Conservation (phyloP, 2,329 filamentous ascomycete genomes). For the Madurella mycetomatis region DNA sequence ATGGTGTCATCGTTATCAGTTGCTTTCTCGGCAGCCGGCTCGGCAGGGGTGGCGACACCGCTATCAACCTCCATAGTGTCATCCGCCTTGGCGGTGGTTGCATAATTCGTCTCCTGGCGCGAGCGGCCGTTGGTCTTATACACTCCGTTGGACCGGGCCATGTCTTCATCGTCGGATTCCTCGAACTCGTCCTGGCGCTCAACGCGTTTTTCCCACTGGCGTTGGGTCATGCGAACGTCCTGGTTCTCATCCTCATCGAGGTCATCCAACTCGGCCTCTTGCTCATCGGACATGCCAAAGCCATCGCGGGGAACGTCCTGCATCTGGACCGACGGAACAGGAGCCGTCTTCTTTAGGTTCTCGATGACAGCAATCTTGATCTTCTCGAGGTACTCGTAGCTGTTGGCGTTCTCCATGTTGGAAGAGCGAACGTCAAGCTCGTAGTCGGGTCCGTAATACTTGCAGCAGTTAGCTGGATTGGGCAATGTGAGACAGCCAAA, state of each 20-base stretch:
- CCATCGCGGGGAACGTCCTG: conserved; percentile 66
- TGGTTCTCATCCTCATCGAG: conserved; percentile 82
- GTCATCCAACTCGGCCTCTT: conserved; percentile 61
- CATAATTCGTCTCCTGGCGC: conserved; percentile 50
- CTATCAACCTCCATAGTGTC: conserved; percentile 27
- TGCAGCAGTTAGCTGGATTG: conserved; percentile 27
- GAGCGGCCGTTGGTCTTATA: conserved; percentile 44
- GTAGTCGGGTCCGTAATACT: conserved; percentile 91
- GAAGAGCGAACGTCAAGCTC: conserved; percentile 84
- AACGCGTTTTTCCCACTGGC: conserved; percentile 74
- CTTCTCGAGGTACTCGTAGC: conserved; percentile 73
- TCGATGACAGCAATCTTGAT: conserved; percentile 79
- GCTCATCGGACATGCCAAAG: conserved; percentile 61
- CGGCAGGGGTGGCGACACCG: conserved; percentile 20
- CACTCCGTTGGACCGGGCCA: conserved; percentile 67
- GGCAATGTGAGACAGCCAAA: background rate
- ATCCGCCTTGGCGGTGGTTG: conserved; percentile 32
- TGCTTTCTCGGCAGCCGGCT: conserved; percentile 11
- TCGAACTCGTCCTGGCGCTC: conserved; percentile 76
- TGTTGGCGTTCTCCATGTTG: conserved; percentile 89
- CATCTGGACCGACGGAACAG: conserved; percentile 88
- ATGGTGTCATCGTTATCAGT: conserved; percentile 26
- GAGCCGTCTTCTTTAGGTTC: conserved; percentile 80
- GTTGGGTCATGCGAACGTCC: conserved; percentile 76
- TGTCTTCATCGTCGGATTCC: conserved; percentile 86